Evolutionary conservation across 129 eudicot species (phyloP), one percentile per base, ranked within the genome.

Genomic region (Ambrosia artemisiifolia): DNA sequence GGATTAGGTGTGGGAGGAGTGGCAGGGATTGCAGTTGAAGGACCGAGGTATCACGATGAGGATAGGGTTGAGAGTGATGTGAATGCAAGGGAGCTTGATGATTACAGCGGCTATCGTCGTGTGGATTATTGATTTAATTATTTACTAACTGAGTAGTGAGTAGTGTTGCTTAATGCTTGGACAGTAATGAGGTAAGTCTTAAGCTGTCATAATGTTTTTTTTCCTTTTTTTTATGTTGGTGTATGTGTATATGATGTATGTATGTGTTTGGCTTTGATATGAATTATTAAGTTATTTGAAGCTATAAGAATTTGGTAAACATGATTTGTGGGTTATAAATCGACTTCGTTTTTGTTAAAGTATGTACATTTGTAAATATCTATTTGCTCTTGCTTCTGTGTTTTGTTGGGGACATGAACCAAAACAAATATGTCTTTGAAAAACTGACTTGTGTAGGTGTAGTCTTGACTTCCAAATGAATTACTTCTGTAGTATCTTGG

Each of bases 11-110:
- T 91, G 2, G 97, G 97, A 10, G 88, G 83, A 0, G 62, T 91
- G 11, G 93, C 85, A 18, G 97, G 96, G 7, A 65, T 91, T 75
- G 80, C 86, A 18, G 49, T 91, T 12, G 97, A 91, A 73, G 92
- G 95, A 24, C 1, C 75, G 69, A 87, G 78, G 77, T 83, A 88
- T n/a, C 92, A 91, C 59, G 91, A 88, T 64, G 92, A 81, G 0
- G 96, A 85, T 63, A 85, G 83, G 48, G 86, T 59, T 55, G 91
- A 82, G 72, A 80, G 78, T 49, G 87, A 85, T 6, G 47, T 78
- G 70, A 75, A 64, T 74, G 79, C 84, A 17, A 82, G 90, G 80
- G 80, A 76, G 20, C 80, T 68, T 20, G 88, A 88, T 60, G 92
- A 84, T 56, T 88, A 79, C 61, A 81, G 82, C 10, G 80, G 82